Base-by-base conservation (phyloP, 2,329 filamentous ascomycete species). In the Colletotrichum simmondsii region DNA sequence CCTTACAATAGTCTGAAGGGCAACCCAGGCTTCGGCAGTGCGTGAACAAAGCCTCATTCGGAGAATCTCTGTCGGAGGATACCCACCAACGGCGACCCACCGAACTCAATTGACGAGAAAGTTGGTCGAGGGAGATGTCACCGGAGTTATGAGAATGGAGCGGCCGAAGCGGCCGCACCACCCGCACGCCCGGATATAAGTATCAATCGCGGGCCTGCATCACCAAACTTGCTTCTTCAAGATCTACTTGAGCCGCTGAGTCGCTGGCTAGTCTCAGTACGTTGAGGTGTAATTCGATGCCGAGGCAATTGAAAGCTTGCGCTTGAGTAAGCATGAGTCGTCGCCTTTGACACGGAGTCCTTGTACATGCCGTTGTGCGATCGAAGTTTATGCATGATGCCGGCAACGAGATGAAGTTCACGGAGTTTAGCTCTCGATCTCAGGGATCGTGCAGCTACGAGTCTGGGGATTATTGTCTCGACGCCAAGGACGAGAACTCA, bases 381-480 rank as follows among this genome's bases (percentile, higher is more conserved):
- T 49, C 42, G 4, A n/a, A 2, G 1, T 22, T 3, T n/a, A 11
- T 49, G 19, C 8, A n/a, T 49, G 42, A 22, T 49, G 42, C 42
- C 42, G 8, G 42, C 1, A 1, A n/a, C 7, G 2, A 11, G 19
- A 10, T 5, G 8, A 49, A 5, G 19, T 22, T 1, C 4, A 2
- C 42, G 42, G 42, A 49, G 1, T 22, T 49, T 49, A 49, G 42
- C 19, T 4, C 1, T 1, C 7, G 1, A n/a, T 2, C 42, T 49
- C 42, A 49, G 8, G 19, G 19, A 49, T 49, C 19, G 19, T 49
- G 42, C 19, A 49, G 42, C 42, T 49, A 5, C 19, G 42, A 0
- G 2, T 22, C 42, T 49, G 42, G 3, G 0, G 19, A 3, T 49
- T 0, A 1, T n/a, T 11, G 7, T 7, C 1, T 49, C 8, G 42